A percentile compares a stretch with the other conserved stretches of the same genome.
phyloP scores from a whole-genome alignment of 2,329 filamentous ascomycete species.

The Colletotrichum sojae region DNA sequence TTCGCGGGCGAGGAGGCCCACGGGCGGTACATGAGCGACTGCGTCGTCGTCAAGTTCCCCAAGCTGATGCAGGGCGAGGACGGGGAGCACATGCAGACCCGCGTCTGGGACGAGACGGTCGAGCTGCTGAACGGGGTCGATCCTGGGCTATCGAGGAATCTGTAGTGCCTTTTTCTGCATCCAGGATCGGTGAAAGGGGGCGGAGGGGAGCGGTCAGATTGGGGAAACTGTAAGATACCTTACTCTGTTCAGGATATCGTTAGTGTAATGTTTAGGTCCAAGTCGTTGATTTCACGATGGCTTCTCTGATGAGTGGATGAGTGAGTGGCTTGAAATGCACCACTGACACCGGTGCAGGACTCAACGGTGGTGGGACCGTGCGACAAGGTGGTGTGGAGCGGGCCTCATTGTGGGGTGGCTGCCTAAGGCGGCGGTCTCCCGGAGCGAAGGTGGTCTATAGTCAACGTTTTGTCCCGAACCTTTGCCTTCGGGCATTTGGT shows the following conservation, averaged over 20 bases:
- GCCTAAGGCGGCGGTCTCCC: too few relatives aligned
- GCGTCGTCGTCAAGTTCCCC: conserved; percentile 45
- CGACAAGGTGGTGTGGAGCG: too few relatives aligned
- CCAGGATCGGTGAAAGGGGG: too few relatives aligned
- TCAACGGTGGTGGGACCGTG: too few relatives aligned
- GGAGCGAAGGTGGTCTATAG: too few relatives aligned
- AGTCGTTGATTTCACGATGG: neutral
- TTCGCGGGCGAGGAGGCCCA: conserved; percentile 55
- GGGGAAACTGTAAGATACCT: conserved; percentile 29
- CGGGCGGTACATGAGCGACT: conserved; percentile 57
- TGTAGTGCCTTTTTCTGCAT: conserved; percentile 42
- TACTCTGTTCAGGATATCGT: neutral
- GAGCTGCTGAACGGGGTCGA: conserved; percentile 58
- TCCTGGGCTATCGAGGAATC: conserved; percentile 53
- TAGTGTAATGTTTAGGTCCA: neutral
- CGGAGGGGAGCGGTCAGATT: too few relatives aligned
- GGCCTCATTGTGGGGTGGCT: too few relatives aligned
- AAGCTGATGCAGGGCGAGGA: conserved; percentile 50
- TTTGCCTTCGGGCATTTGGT: conserved; percentile 48
- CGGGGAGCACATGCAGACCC: conserved; percentile 52
- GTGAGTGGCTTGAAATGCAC: too few relatives aligned
- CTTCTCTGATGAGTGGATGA: neutral
- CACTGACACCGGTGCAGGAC: too few relatives aligned
- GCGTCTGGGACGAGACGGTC: conserved; percentile 59
- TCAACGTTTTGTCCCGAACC: too few relatives aligned